A percentile compares a stretch with the other conserved stretches of the same genome.
phyloP scores from a whole-genome alignment of 75 land plant genomes.

The Cryptomeria japonica region DNA sequence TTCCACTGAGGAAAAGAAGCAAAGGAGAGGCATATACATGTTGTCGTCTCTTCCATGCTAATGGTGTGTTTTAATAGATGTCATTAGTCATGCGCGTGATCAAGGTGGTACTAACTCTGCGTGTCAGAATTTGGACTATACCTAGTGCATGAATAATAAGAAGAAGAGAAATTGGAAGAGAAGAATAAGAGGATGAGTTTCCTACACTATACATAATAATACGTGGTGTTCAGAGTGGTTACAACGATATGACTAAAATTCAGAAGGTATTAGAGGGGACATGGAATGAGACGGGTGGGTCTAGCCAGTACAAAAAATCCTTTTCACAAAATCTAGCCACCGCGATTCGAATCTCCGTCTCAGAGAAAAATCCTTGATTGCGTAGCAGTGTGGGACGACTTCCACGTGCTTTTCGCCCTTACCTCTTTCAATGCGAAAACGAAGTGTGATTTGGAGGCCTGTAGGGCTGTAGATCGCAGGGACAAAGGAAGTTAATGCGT shows the following conservation, averaged over 20 bases:
- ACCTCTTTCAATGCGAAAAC: slow-evolving; percentile 13
- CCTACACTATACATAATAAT: too few relatives aligned
- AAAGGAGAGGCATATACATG: not conserved
- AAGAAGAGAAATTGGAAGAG: not conserved
- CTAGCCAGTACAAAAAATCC: slow-evolving; percentile 3
- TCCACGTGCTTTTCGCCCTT: not conserved
- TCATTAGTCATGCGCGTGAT: not conserved
- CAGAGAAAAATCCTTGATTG: slow-evolving; percentile 11
- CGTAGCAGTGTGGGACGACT: slow-evolving; percentile 13
- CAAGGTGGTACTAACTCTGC: not conserved
- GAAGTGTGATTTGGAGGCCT: slow-evolving; percentile 2
- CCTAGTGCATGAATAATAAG: not conserved
- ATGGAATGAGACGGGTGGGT: slow-evolving; percentile 15
- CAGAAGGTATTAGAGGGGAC: not conserved
- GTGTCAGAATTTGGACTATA: slow-evolving; percentile 6
- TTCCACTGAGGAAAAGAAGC: not conserved
- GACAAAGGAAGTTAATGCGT: not conserved
- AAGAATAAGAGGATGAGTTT: too few relatives aligned
- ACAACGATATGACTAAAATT: not conserved
- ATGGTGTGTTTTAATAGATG: not conserved
- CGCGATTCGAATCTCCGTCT: slow-evolving; percentile 12
- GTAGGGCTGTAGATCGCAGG: not conserved
- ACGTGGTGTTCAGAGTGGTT: not conserved
- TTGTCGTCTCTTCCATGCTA: not conserved
- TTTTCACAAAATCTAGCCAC: slow-evolving; percentile 14